A percentile compares a stretch with the other conserved stretches of the same genome.
phyloP scores from a whole-genome alignment of 75 land plant genomes.

The Sequoiadendron giganteum region DNA sequence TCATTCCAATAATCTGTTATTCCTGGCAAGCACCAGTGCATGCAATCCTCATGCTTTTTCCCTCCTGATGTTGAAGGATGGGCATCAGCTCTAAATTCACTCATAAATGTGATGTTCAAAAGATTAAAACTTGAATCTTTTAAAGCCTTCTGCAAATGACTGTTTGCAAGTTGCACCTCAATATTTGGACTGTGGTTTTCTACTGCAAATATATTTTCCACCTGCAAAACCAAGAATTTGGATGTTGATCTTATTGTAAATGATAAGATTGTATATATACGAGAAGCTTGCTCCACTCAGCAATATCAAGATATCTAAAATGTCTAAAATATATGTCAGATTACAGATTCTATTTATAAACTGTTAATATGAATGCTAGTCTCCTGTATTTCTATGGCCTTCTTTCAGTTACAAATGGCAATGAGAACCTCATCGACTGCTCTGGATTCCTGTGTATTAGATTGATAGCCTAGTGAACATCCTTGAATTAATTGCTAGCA shows the following conservation, averaged over 20 bases:
- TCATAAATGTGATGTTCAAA: slow-evolving; percentile 71
- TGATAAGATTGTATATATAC: neutral
- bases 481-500: neutral
- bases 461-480: neutral
- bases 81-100: slow-evolving; percentile 88
- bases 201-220: slow-evolving; percentile 54
- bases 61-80: slow-evolving; percentile 80
- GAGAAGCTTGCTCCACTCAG: neutral
- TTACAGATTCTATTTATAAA: neutral
- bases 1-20: slow-evolving; percentile 92
- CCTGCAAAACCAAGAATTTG: slow-evolving; percentile 38
- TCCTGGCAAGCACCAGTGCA: slow-evolving; percentile 97
- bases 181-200: slow-evolving; percentile 62
- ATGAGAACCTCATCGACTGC: neutral
- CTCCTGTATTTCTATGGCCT: neutral
- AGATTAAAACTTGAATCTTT: slow-evolving; percentile 52
- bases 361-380: neutral
- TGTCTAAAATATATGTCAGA: neutral
- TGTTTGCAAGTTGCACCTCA: slow-evolving; percentile 61
- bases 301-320: neutral
- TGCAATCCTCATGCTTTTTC: slow-evolving; percentile 91
- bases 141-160: slow-evolving; percentile 56
- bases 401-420: neutral
- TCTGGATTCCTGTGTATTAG: neutral
- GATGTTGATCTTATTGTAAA: neutral